phyloP scores from a whole-genome alignment of 1,139 yeast genomes.

The Ashbya aceris region DNA sequence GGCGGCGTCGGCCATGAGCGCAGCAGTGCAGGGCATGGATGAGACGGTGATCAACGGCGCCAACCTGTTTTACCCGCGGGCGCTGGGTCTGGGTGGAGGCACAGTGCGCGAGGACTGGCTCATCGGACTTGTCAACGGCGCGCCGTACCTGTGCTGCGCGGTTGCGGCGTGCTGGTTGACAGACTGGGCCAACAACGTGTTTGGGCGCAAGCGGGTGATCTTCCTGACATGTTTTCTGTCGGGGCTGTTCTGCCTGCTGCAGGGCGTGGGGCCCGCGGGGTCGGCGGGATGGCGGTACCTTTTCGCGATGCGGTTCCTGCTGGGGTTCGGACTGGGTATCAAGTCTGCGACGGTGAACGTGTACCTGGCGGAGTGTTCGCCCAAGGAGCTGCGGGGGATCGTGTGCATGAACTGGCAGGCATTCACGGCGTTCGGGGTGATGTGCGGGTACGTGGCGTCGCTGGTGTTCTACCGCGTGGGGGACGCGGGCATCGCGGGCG shows the following conservation, averaged over 20 bases:
- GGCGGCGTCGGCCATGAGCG: conserved; percentile 75
- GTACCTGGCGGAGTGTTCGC: conserved; percentile 67
- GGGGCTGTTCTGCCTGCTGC: conserved; percentile 65
- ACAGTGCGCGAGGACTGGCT: conserved; percentile 53
- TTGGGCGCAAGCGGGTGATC: conserved; percentile 70
- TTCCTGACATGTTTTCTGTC: conserved; percentile 58
- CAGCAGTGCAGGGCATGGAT: conserved; percentile 91
- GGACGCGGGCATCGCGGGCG: conserved; percentile 38
- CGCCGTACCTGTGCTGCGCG: conserved; percentile 74
- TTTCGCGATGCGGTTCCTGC: conserved; percentile 59
- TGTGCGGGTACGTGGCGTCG: conserved; percentile 66
- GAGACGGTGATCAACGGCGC: conserved; percentile 86
- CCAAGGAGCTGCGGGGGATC: conserved; percentile 68
- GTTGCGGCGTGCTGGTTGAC: conserved; percentile 64
- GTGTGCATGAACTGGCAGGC: conserved; percentile 85
- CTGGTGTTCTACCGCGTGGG: conserved; percentile 49
- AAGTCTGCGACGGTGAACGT: conserved; percentile 78
- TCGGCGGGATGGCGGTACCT: conserved; percentile 54
- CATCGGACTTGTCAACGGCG: conserved; percentile 67
- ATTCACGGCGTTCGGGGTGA: conserved; percentile 81
- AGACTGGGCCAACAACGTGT: conserved; percentile 51
- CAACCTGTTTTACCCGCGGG: conserved; percentile 53
- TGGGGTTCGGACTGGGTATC: conserved; percentile 76
- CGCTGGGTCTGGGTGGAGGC: conserved; percentile 42
- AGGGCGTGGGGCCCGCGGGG: conserved; percentile 47